Percentiles rank a stretch among this genome's conserved stretches.
These are phyloP conservation scores for Neostapfia colusana DNA, from an alignment of 176 grass and related monocot species.

Conservation along the genomic window DNA sequence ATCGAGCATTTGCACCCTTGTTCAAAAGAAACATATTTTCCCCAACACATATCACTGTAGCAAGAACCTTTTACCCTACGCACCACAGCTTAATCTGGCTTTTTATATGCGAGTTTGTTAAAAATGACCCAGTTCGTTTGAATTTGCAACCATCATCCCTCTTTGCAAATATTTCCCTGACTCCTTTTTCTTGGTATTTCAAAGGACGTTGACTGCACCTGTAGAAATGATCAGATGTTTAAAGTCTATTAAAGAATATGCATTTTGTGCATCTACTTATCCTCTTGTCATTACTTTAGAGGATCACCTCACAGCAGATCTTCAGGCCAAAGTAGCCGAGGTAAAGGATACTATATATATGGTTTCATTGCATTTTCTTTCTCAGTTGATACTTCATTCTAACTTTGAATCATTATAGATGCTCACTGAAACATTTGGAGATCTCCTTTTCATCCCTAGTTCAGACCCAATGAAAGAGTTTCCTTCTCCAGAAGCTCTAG, in stretches of 20 bases:
- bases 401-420: conserved; percentile 51
- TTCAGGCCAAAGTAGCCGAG: conserved; percentile 93
- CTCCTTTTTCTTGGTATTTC: conserved; percentile 25
- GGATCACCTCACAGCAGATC: conserved; percentile 90
- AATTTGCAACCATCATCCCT: conserved; percentile 16
- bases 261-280: conserved; percentile 67
- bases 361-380: background rate
- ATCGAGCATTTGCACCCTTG: background rate
- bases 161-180: conserved; percentile 20
- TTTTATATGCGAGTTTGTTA: background rate
- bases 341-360: conserved; percentile 47
- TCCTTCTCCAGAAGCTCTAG: conserved; percentile 84
- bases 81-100: background rate
- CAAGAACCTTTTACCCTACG: background rate
- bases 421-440: conserved; percentile 72
- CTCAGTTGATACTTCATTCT: conserved; percentile 22
- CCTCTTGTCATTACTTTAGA: conserved; percentile 93
- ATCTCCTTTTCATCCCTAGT: conserved; percentile 66
- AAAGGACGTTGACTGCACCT: conserved; percentile 83
- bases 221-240: conserved; percentile 79
- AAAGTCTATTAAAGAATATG: conserved; percentile 80
- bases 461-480: conserved; percentile 70
- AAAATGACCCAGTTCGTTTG: background rate
- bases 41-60: background rate
- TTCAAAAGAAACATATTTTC: background rate